Evolutionary conservation across 352 stramenopile genomes (phyloP).

Genomic region (Pythium monospermum): DNA sequence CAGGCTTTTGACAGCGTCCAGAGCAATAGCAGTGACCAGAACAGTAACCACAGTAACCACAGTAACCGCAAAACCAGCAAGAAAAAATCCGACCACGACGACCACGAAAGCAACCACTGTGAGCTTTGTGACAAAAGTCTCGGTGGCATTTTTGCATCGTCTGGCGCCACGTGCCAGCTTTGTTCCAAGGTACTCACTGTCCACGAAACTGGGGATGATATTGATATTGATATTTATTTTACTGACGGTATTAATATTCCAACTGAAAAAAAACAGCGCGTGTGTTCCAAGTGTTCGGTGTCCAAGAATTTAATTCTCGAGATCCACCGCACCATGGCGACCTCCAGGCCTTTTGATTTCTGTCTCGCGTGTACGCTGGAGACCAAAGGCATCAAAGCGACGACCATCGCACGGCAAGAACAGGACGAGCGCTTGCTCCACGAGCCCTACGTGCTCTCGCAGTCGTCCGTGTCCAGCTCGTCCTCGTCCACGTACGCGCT

Average conservation of each 20-base stretch:
- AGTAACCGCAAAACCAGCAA: too few relatives aligned
- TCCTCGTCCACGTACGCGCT: neutral
- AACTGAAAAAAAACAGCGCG: conserved; percentile 5
- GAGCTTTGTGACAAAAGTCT: conserved; percentile 4
- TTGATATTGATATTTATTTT: neutral
- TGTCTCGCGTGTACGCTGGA: conserved; percentile 16
- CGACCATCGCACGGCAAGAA: conserved; percentile 8
- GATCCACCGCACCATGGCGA: neutral
- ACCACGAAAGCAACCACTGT: neutral
- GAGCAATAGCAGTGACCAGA: too few relatives aligned
- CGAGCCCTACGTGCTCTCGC: neutral
- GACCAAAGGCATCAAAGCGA: conserved; percentile 2
- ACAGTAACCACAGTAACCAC: too few relatives aligned
- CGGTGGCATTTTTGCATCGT: conserved; percentile 1
- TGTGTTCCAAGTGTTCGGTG: conserved; percentile 11
- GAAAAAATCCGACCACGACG: too few relatives aligned
- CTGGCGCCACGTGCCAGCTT: conserved; percentile 7
- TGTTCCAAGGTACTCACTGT: conserved; percentile 1
- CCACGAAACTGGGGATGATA: neutral
- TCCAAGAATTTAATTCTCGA: conserved; percentile 5
- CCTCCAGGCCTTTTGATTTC: conserved; percentile 9
- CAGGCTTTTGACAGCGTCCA: too few relatives aligned
- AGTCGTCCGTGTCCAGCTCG: neutral
- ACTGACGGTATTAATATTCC: too few relatives aligned
- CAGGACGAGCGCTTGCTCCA: neutral